Evolutionary conservation across 768 basidiomycete species (phyloP).

Genomic region (Mycena crocata): DNA sequence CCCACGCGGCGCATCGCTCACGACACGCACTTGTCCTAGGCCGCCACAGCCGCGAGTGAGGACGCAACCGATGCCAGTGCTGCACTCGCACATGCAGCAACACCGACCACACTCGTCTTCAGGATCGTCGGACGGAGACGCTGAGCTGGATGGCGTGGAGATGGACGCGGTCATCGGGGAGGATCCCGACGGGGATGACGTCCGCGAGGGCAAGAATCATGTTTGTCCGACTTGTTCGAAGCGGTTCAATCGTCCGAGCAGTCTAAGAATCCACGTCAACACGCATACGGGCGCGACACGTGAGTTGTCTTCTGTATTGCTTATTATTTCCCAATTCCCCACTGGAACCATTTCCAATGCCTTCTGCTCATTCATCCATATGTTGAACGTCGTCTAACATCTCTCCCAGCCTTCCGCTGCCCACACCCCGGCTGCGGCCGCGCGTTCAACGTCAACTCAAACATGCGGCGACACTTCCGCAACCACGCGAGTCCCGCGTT

Average conservation of each 20-base stretch:
- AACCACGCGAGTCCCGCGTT: too few relatives aligned
- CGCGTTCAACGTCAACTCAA: conserved; percentile 17
- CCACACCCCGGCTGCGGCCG: background rate
- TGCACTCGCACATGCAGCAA: too few relatives aligned
- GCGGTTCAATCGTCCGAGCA: conserved; percentile 77
- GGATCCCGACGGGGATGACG: conserved; percentile 37
- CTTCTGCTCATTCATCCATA: background rate
- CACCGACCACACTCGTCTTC: background rate
- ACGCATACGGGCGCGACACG: conserved; percentile 80
- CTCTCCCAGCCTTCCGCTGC: conserved; percentile 72
- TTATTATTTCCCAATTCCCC: background rate
- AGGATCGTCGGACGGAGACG: conserved; percentile 10
- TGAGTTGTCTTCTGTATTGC: too few relatives aligned
- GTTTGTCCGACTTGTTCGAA: conserved; percentile 68
- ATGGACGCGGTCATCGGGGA: conserved; percentile 37
- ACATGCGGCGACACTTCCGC: background rate
- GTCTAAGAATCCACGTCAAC: conserved; percentile 73
- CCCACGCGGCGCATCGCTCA: too few relatives aligned
- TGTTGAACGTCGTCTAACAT: too few relatives aligned
- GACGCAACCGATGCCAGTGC: background rate
- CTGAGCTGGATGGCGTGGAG: conserved; percentile 3
- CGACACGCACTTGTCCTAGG: conserved; percentile 1
- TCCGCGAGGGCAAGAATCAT: conserved; percentile 55
- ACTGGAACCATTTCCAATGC: background rate
- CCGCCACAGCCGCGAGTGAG: background rate